Conservation (phyloP, 768 basidiomycete species). For the Agrocybe chaxingu region DNA sequence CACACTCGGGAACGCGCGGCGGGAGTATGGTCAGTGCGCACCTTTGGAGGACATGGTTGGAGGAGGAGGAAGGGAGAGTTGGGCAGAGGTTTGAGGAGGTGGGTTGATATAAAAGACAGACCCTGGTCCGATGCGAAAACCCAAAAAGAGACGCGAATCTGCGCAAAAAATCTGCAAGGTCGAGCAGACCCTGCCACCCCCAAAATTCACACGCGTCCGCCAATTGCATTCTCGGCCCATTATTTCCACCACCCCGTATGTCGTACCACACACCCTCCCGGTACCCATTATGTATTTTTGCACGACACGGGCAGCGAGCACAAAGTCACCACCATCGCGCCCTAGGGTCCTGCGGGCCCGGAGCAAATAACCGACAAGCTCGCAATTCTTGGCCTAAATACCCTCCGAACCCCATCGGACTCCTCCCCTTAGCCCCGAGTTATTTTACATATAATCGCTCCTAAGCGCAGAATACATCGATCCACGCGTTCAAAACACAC, state of each 20-base stretch:
- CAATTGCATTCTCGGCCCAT: constrained; percentile 17
- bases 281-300: no score
- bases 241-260: neutral
- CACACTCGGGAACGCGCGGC: constrained; percentile 48
- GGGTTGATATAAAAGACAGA: constrained; percentile 23
- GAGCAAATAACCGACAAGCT: no score
- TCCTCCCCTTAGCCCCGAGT: no score
- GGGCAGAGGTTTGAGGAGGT: neutral
- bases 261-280: neutral
- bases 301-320: no score
- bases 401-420: no score
- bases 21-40: constrained; percentile 13
- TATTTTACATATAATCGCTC: no score
- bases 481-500: no score
- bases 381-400: no score
- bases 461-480: no score
- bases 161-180: constrained; percentile 8
- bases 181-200: constrained; percentile 10
- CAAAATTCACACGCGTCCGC: constrained; percentile 28
- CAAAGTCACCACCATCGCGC: no score
- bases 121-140: constrained; percentile 20
- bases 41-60: constrained; percentile 47
- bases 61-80: constrained; percentile 15
- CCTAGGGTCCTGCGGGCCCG: no score
- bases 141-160: constrained; percentile 17